Evolutionary conservation across 1,284 basidiomycete genomes (phyloP).

Genomic region (Ceratobasidium sp.): DNA sequence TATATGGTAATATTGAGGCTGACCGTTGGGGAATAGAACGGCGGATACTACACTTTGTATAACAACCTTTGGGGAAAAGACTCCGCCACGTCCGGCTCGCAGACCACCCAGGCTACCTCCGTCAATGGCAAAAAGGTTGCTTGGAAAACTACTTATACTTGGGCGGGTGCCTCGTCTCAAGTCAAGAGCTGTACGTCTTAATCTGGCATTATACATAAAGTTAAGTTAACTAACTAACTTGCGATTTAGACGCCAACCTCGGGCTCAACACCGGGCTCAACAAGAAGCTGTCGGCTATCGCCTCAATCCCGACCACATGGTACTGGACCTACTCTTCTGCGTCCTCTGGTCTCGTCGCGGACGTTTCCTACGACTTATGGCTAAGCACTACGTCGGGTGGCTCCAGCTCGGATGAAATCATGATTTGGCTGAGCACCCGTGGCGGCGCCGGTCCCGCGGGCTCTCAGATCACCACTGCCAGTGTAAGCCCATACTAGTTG

Average conservation of each 20-base stretch:
- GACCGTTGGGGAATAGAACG: neutral
- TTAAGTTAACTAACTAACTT: neutral
- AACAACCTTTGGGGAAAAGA: conserved; percentile 43
- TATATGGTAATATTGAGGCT: conserved; percentile 1
- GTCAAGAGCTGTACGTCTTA: conserved; percentile 44
- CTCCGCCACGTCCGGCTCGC: conserved; percentile 41
- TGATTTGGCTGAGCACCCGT: conserved; percentile 56
- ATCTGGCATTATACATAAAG: neutral
- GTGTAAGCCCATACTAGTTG: conserved; percentile 21
- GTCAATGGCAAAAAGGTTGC: conserved; percentile 38
- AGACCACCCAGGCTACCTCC: conserved; percentile 39
- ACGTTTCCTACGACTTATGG: conserved; percentile 57
- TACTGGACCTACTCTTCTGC: conserved; percentile 54
- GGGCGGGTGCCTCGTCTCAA: conserved; percentile 43
- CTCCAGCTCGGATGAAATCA: conserved; percentile 54
- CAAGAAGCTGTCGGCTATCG: conserved; percentile 53
- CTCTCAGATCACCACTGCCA: conserved; percentile 53
- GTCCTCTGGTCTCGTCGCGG: conserved; percentile 55
- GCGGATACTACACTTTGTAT: conserved; percentile 25
- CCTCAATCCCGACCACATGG: conserved; percentile 54
- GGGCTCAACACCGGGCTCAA: conserved; percentile 47
- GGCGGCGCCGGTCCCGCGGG: conserved; percentile 55
- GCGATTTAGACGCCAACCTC: conserved; percentile 42
- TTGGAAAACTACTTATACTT: conserved; percentile 44
- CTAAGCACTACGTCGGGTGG: conserved; percentile 52